phyloP scores from a whole-genome alignment of 2,329 filamentous ascomycete species.

The Colletotrichum australisinense region DNA sequence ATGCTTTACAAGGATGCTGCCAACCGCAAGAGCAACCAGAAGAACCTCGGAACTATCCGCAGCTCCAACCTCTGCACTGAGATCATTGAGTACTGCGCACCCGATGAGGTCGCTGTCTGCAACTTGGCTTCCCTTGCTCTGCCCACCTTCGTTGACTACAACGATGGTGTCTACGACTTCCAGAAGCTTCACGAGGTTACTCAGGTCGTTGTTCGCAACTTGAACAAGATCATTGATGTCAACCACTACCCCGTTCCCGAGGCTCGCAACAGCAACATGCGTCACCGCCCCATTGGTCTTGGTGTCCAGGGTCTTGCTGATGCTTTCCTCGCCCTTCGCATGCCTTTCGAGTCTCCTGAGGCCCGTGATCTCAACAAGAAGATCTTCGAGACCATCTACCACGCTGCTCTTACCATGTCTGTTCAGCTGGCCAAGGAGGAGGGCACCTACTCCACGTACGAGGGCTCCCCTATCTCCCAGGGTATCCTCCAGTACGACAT shows the following conservation, averaged over 20 bases:
- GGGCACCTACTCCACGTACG: conserved; percentile 89
- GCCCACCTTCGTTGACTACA: conserved; percentile 90
- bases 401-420: conserved; percentile 91
- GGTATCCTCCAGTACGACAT: conserved; percentile 98
- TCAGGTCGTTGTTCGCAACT: conserved; percentile 90
- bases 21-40: conserved; percentile 99
- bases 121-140: conserved; percentile 96
- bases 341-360: conserved; percentile 97
- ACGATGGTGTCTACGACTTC: conserved; percentile 90
- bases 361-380: conserved; percentile 95
- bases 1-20: conserved; percentile 99
- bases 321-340: conserved; percentile 94
- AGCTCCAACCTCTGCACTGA: conserved; percentile 99
- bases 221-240: conserved; percentile 98
- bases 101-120: conserved; percentile 98
- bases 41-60: conserved; percentile 98
- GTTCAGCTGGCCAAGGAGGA: conserved; percentile 85
- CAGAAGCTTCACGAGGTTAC: conserved; percentile 95
- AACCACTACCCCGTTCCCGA: conserved; percentile 99
- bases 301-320: conserved; percentile 98
- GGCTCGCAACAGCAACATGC: conserved; percentile 95
- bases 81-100: conserved; percentile 96
- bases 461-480: conserved; percentile 93
- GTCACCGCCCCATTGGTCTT: conserved; percentile 94
- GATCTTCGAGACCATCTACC: conserved; percentile 99